phyloP scores from a whole-genome alignment of 441 rosid genomes.

The Brassica balearica region DNA sequence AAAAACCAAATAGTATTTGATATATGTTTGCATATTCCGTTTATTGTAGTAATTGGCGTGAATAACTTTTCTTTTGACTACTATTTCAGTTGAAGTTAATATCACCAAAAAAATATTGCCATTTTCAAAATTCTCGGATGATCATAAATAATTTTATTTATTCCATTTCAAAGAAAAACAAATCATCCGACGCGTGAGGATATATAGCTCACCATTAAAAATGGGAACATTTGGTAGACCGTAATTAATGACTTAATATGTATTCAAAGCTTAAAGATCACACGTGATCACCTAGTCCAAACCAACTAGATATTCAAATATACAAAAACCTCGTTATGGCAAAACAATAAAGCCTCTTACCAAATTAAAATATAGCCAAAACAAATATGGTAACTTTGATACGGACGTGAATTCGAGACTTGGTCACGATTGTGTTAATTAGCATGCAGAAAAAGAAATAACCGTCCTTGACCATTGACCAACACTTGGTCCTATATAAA shows the following conservation, averaged over 20 bases:
- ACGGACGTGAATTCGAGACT: conserved; percentile 1
- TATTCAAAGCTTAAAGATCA: conserved; percentile 7
- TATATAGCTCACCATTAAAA: neutral
- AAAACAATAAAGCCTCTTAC: conserved; percentile 6
- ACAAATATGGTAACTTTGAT: neutral
- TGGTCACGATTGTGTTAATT: conserved; percentile 8
- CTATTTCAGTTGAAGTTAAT: neutral
- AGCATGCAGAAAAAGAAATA: conserved; percentile 15
- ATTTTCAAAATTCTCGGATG: neutral
- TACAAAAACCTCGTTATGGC: neutral
- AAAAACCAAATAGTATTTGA: no score
- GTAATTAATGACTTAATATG: neutral
- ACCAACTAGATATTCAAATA: neutral
- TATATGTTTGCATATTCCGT: neutral
- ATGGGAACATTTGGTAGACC: neutral
- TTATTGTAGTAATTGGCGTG: neutral
- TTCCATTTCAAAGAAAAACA: neutral
- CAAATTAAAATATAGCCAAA: neutral
- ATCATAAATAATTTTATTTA: neutral
- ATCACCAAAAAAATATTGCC: neutral
- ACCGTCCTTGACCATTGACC: conserved; percentile 10
- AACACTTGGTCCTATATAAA: neutral
- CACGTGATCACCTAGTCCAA: conserved; percentile 8
- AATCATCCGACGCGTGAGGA: neutral
- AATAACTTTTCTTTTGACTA: neutral